Base-by-base conservation (phyloP, 352 stramenopile genomes). In the Pythium guiyangense region DNA sequence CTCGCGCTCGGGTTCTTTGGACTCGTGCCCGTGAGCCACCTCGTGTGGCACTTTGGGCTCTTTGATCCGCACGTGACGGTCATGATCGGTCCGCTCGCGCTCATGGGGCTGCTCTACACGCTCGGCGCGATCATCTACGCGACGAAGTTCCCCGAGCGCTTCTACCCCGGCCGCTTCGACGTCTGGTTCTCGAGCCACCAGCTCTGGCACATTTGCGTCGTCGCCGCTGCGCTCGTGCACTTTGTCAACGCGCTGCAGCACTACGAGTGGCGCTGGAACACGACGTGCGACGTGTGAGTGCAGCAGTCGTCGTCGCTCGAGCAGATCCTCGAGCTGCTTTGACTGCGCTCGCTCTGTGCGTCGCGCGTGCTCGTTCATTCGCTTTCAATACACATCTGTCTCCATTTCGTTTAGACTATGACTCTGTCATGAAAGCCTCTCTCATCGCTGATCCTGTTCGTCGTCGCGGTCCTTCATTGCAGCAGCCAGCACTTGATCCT, bases 121-220 rank as follows among this genome's bases (percentile, higher is more conserved):
- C 73, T 84, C 53, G 86, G 86, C 46, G 79, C 83, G 18, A 73
- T 89, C 71, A 86, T 93, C 64, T 95, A 94, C 69, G 81, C 77
- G 42, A 92, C 81, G 62, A 82, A 84, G 57, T 92, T 93, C 63
- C 86, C 86, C 6, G 86, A 95, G 61, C 79, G 83, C 25, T 89
- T 90, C 57, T 94, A 86, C 67, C 86, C 86, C 1, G 86, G 86
- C 49, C 74, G 77, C 62, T 92, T 94, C 62, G 83, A 93, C 71
- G 58, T 95, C 52, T 89, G 76, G 74, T 92, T 90, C 63, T 89
- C 82, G 25, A 92, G 81, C 60, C 86, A 95, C 69, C 82, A 95
- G 65, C 73, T 93, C 40, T 95, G 86, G 86, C 86, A 95, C 71
- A 83, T 95, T 47, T 95, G 82, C 54, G 86, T 95, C 49, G 77